Evolutionary conservation across 257 asterid genomes (phyloP).

Genomic region (Cordia subcordata): DNA sequence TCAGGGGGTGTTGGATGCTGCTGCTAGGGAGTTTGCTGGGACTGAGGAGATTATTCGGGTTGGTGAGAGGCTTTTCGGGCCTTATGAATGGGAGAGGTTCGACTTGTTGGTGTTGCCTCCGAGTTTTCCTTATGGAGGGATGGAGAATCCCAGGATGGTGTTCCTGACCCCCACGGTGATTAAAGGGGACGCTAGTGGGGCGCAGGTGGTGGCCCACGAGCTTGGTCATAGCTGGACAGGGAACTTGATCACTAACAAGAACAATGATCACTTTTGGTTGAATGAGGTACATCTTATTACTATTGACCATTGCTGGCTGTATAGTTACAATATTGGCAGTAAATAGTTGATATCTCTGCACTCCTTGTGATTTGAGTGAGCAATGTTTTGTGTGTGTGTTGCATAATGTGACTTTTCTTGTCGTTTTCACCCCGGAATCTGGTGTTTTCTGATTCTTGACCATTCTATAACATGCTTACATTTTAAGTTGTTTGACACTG

Average conservation of each 20-base stretch:
- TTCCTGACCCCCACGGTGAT: conserved; percentile 92
- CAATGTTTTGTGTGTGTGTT: too few relatives aligned
- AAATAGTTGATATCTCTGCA: too few relatives aligned
- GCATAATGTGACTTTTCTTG: too few relatives aligned
- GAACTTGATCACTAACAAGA: conserved; percentile 93
- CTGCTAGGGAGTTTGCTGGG: conserved; percentile 78
- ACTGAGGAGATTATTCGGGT: conserved; percentile 89
- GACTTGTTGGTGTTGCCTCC: conserved; percentile 97
- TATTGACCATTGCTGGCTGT: background rate
- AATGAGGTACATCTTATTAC: conserved; percentile 61
- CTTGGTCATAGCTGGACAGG: conserved; percentile 99
- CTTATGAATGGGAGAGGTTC: conserved; percentile 93
- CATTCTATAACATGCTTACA: too few relatives aligned
- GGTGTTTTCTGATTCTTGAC: too few relatives aligned
- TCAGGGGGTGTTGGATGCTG: conserved; percentile 55
- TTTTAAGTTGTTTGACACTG: too few relatives aligned
- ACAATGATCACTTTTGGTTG: conserved; percentile 94
- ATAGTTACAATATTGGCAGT: too few relatives aligned
- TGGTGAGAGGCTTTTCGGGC: conserved; percentile 85
- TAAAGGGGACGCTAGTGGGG: conserved; percentile 83
- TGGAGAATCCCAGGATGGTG: conserved; percentile 97
- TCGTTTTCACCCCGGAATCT: too few relatives aligned
- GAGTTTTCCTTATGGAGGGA: conserved; percentile 93
- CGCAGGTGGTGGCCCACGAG: conserved; percentile 95
- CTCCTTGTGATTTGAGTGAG: too few relatives aligned